Conservation (phyloP, 139 green algal genomes). For the Chlamydomonas asymmetrica region DNA sequence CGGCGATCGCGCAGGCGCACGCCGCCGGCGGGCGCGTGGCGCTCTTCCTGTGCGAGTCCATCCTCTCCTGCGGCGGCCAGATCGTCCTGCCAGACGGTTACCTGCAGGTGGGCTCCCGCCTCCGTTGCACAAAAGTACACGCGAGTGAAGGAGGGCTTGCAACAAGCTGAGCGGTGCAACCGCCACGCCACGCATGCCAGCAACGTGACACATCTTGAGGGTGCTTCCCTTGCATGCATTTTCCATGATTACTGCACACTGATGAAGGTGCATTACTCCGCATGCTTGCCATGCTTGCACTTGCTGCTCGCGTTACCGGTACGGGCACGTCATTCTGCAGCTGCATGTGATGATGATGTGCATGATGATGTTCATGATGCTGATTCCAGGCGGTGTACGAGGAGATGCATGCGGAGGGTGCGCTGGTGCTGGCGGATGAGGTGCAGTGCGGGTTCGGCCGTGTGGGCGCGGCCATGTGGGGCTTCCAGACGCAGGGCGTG, state of each 20-base stretch:
- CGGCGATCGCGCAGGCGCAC: conserved; percentile 49
- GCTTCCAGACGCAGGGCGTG: conserved; percentile 59
- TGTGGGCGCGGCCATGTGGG: conserved; percentile 65
- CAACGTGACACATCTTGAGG: no score
- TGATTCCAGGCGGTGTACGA: conserved; percentile 53
- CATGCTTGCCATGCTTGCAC: no score
- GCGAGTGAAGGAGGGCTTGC: no score
- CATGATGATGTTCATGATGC: no score
- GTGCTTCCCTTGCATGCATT: no score
- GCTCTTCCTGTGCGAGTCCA: conserved; percentile 64
- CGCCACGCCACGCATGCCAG: no score
- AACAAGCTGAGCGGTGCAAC: no score
- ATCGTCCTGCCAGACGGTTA: conserved; percentile 43
- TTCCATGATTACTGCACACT: no score
- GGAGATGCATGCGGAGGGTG: conserved; percentile 55
- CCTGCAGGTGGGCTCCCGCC: conserved; percentile 42
- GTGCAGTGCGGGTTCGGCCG: conserved; percentile 78
- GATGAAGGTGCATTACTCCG: no score
- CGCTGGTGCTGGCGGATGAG: conserved; percentile 72
- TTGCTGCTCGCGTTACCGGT: neutral
- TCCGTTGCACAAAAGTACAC: no score
- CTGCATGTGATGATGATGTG: neutral
- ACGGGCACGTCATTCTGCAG: neutral
- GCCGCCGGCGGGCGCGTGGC: conserved; percentile 48
- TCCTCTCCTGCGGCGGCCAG: conserved; percentile 73